Evolutionary conservation across 805 yeast genomes (phyloP), one percentile per base, ranked within the genome.

Genomic region (Barnettozyma populi): DNA sequence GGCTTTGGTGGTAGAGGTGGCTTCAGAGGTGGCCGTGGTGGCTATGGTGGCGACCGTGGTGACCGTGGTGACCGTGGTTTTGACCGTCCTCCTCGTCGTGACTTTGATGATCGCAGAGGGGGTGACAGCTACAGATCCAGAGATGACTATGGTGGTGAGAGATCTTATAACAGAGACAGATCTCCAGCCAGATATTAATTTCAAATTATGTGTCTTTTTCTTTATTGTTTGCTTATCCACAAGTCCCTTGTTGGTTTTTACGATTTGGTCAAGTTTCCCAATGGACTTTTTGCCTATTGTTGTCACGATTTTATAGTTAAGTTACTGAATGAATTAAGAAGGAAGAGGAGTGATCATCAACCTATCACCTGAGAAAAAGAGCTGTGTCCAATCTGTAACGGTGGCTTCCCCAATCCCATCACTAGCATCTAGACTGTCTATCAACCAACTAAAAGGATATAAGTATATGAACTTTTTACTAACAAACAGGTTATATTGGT

Each of bases 101-200:
- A 47, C 35, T 47, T 25, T 16, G 50, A 46, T 25, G 49, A 47
- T 19, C 43, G 50, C 29, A 47, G 50, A 47, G 42, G 42, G 7
- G 49, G 41, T 27, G 47, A 40, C 25, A 21, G 20, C 36, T 56
- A 43, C 59, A 51, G 62, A 46, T 57, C 71, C 73, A 47, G 70
- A 67, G 70, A 71, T 50, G 73, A 67, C 50, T 57, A 56, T 58
- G 60, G 65, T 50, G 74, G 77, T 49, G 51, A 62, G 36, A 54
- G 55, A 45, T 61, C 57, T 54, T 73, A 74, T 64, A 78, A 76
- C 57, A 76, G 86, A 65, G 86, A 81, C 66, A 82, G 89, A 78
- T 82, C 90, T 51, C 89, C 90, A 69, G 76, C 84, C 54, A 81
- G 88, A 72, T 82, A 80, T 67, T 79, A 70, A 69, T 41, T 31